Evolutionary conservation across 129 eudicot species (phyloP).

Genomic region (Heracleum sosnowskyi): DNA sequence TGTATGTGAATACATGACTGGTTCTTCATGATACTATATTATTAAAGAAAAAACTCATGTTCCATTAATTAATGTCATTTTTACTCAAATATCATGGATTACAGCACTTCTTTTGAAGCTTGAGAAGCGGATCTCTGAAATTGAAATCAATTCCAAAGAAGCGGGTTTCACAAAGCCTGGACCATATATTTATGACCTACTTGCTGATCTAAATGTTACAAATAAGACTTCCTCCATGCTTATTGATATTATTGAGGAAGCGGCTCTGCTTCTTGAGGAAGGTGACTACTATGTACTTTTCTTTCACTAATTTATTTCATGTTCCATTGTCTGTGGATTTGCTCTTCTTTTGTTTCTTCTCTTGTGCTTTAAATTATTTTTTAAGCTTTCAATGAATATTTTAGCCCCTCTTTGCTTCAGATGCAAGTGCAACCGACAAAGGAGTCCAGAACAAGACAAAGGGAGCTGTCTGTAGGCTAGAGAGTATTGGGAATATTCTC

Average conservation of each 20-base stretch:
- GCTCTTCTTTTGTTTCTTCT: neutral
- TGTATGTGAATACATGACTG: neutral
- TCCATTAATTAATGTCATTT: neutral
- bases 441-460: slow-evolving; percentile 46
- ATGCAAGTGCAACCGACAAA: slow-evolving; percentile 35
- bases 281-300: slow-evolving; percentile 29
- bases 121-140: slow-evolving; percentile 80
- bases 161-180: slow-evolving; percentile 90
- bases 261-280: slow-evolving; percentile 78
- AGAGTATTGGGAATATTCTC: slow-evolving; percentile 76
- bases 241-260: slow-evolving; percentile 63
- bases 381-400: too few species aligned
- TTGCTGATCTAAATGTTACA: slow-evolving; percentile 64
- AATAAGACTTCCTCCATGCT: slow-evolving; percentile 62
- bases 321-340: neutral
- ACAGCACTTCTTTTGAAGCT: slow-evolving; percentile 84
- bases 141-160: slow-evolving; percentile 78
- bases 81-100: neutral
- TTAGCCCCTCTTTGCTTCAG: slow-evolving; percentile 20
- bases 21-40: neutral
- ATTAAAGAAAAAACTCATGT: neutral
- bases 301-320: neutral
- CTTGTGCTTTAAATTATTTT: slow-evolving; percentile 1
- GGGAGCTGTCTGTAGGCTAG: slow-evolving; percentile 62
- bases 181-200: slow-evolving; percentile 78